phyloP scores from a whole-genome alignment of 2,329 filamentous ascomycete genomes.

The Diplodia seriata region DNA sequence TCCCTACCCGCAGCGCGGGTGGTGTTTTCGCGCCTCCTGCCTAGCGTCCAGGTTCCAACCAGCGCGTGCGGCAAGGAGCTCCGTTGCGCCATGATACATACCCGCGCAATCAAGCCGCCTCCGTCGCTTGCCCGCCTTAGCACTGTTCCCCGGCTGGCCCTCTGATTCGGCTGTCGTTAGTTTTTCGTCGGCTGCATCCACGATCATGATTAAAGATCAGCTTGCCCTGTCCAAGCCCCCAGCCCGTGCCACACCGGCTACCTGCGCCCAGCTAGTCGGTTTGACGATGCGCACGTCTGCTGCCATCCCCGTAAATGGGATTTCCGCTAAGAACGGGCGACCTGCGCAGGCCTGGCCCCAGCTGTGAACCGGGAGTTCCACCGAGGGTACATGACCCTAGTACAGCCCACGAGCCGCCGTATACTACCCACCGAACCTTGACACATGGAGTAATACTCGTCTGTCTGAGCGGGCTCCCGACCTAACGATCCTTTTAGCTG shows the following conservation, averaged over 20 bases:
- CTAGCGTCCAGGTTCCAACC: constrained; percentile 27
- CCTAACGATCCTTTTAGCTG: constrained; percentile 32
- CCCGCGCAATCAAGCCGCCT: constrained; percentile 40
- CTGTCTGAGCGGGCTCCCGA: constrained; percentile 32
- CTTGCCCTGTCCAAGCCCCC: constrained; percentile 43
- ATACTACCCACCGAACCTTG: constrained; percentile 33
- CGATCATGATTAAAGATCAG: constrained; percentile 42
- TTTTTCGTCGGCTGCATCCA: constrained; percentile 43
- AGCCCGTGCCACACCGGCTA: constrained; percentile 44
- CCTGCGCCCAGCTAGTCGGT: constrained; percentile 33
- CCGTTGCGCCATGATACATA: constrained; percentile 52
- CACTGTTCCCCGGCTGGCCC: constrained; percentile 43
- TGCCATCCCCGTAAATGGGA: constrained; percentile 34
- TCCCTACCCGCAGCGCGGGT: constrained; percentile 29
- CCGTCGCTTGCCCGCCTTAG: constrained; percentile 34
- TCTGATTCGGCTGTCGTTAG: constrained; percentile 41
- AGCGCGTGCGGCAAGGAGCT: constrained; percentile 45
- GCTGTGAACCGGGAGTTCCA: constrained; percentile 31
- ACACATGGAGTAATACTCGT: constrained; percentile 33
- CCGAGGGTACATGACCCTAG: constrained; percentile 32
- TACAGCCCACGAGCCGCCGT: constrained; percentile 33
- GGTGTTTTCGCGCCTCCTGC: constrained; percentile 32
- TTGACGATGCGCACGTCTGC: constrained; percentile 33
- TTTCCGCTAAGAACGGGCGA: constrained; percentile 31
- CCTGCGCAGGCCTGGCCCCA: constrained; percentile 32